Evolutionary conservation across 192 early-diverging fungal genomes (phyloP), one percentile per base, ranked within the genome.

Genomic region (Gamsiella multidivaricata): DNA sequence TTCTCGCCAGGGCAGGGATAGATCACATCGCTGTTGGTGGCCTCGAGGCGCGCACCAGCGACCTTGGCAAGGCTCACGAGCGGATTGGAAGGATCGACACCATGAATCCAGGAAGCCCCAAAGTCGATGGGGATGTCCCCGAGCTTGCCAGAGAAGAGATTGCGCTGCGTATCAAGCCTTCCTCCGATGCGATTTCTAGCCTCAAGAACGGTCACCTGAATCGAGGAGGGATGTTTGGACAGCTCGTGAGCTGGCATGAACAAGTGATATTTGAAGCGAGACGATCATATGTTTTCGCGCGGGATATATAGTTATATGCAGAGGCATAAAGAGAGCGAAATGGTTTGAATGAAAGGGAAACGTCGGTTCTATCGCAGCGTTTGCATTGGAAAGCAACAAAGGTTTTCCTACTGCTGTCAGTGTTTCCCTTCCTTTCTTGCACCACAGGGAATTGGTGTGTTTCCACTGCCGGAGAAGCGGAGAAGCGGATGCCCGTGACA

Each of bases 61-160:
- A 47, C 61, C 37, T 81, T 37, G 1, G 79, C 79, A 23, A 81
- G 57, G 34, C 56, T 42, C 22, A 69, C 46, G 31, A 81, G 54
- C 12, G 79, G 79, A 32, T 81, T 81, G 8, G 68, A 53, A n/a
- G 63, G 60, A 39, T 68, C 65, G 47, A 72, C 62, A 43, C 79
- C 79, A 57, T 81, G 79, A 39, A 81, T 74, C 79, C 79, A 81
- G 28, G 79, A 81, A 25, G 79, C 79, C n/a, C 79, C 79, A 54
- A 73, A 74, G 28, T 81, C 79, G 42, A 81, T 61, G 20, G 79
- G 69, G 58, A 81, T 65, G 15, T 69, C 76, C 17, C 22, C 45
- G 26, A 45, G 59, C 15, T 61, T 59, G 18, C 59, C 58, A 18
- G 59, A 26, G 32, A 69, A 28, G 18, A 78, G 54, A 46, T 78